These are phyloP conservation scores for Microdochium trichocladiopsis DNA, from an alignment of 2,329 filamentous ascomycete species.

Conservation along the genomic window DNA sequence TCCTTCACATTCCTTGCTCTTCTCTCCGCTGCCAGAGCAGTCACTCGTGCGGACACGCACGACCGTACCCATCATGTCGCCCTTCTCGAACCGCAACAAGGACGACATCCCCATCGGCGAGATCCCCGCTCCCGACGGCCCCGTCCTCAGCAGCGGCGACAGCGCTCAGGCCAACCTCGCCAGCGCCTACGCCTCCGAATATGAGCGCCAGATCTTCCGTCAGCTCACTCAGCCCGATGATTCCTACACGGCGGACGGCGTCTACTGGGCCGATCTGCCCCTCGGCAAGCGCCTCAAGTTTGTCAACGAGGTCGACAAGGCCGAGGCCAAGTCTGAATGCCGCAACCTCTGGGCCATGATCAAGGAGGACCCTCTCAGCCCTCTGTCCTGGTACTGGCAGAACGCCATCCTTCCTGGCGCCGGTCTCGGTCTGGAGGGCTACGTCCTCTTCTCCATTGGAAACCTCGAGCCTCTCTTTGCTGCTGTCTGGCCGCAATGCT, in stretches of 20 bases:
- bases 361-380: constrained; percentile 79
- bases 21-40: neutral
- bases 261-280: constrained; percentile 89
- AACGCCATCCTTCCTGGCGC: constrained; percentile 91
- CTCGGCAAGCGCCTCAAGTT: constrained; percentile 65
- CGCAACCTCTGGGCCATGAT: constrained; percentile 66
- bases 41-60: too few relatives aligned
- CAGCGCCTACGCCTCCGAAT: constrained; percentile 32
- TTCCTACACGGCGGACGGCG: constrained; percentile 72
- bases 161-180: constrained; percentile 32
- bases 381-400: constrained; percentile 78
- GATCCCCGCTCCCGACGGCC: constrained; percentile 49
- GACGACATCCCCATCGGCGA: constrained; percentile 39
- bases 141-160: constrained; percentile 40
- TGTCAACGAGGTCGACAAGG: constrained; percentile 64
- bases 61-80: neutral
- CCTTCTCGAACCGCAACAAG: constrained; percentile 8
- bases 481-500: constrained; percentile 71
- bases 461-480: constrained; percentile 81
- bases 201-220: constrained; percentile 60
- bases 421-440: constrained; percentile 87
- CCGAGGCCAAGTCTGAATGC: constrained; percentile 64
- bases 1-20: neutral
- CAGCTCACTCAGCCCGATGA: constrained; percentile 83
- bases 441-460: constrained; percentile 94